phyloP scores from a whole-genome alignment of 768 basidiomycete species.

The Boletus rubescentipes region DNA sequence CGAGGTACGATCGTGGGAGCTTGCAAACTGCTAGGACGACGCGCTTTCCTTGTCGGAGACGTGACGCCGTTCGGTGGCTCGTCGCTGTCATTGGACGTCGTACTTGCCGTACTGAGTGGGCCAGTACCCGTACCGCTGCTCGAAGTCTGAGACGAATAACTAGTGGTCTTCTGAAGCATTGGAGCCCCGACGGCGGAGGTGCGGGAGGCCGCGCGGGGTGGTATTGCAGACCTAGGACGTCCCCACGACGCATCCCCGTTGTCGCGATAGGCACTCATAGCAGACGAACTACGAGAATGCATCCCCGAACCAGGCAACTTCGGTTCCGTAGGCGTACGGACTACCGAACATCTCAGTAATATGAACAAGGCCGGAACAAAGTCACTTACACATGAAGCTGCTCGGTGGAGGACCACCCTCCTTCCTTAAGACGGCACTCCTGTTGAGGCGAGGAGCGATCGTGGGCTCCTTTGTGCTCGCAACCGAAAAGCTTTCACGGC shows the following conservation, averaged over 20 bases:
- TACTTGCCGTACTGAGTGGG: constrained; percentile 29
- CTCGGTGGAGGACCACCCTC: constrained; percentile 54
- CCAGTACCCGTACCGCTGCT: constrained; percentile 25
- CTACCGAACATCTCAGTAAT: constrained; percentile 31
- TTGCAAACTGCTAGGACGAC: constrained; percentile 57
- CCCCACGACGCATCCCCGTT: constrained; percentile 9
- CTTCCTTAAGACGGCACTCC: constrained; percentile 44
- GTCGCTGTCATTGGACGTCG: constrained; percentile 24
- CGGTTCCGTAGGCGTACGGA: constrained; percentile 43
- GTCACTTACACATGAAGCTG: constrained; percentile 68
- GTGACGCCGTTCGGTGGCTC: constrained; percentile 17
- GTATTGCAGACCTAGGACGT: constrained; percentile 19
- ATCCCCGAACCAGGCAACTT: constrained; percentile 40
- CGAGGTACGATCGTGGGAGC: constrained; percentile 66
- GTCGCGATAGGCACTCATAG: constrained; percentile 30
- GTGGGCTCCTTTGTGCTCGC: constrained; percentile 47
- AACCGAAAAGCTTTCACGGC: constrained; percentile 72
- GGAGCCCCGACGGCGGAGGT: constrained; percentile 26
- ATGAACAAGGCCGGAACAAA: not conserved
- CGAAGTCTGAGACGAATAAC: constrained; percentile 28
- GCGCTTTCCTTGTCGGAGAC: constrained; percentile 31
- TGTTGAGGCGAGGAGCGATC: constrained; percentile 45
- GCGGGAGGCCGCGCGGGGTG: constrained; percentile 45
- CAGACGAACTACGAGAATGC: constrained; percentile 45
- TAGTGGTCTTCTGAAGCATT: constrained; percentile 17